These are phyloP conservation scores for Kwoniella botswanensis DNA, from an alignment of 768 basidiomycete genomes.

Conservation along the genomic window DNA sequence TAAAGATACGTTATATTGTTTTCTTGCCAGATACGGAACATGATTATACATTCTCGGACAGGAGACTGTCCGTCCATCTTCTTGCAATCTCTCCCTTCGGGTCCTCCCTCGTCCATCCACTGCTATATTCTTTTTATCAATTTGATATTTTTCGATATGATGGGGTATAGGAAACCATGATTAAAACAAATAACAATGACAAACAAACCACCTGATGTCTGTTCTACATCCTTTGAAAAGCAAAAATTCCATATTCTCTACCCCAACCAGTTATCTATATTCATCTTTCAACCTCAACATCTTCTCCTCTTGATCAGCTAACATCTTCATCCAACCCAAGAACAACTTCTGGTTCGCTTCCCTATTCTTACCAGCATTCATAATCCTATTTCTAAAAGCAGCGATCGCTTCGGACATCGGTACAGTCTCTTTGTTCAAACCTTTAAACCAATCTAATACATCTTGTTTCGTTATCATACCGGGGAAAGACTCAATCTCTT, in stretches of 20 bases:
- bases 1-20: background rate
- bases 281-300: slow-evolving; percentile 37
- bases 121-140: background rate
- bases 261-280: slow-evolving; percentile 18
- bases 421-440: slow-evolving; percentile 17
- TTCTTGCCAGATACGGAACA: background rate
- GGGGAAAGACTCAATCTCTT: slow-evolving; percentile 37
- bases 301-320: slow-evolving; percentile 28
- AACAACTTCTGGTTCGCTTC: slow-evolving; percentile 42
- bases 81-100: background rate
- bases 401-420: slow-evolving; percentile 35
- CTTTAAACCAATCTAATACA: slow-evolving; percentile 42
- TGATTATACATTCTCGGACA: background rate
- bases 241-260: background rate
- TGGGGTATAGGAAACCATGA: no score
- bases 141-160: no score
- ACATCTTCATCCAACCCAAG: slow-evolving; percentile 30
- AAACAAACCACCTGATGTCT: no score
- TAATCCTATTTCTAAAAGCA: slow-evolving; percentile 38
- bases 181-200: no score
- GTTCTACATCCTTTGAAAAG: no score
- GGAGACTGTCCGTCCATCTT: background rate
- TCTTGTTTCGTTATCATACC: slow-evolving; percentile 47
- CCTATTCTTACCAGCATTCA: slow-evolving; percentile 22
- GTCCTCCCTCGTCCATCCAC: background rate